phyloP scores from a whole-genome alignment of 495 filamentous ascomycete species.

The Penicillium robsamsonii region DNA sequence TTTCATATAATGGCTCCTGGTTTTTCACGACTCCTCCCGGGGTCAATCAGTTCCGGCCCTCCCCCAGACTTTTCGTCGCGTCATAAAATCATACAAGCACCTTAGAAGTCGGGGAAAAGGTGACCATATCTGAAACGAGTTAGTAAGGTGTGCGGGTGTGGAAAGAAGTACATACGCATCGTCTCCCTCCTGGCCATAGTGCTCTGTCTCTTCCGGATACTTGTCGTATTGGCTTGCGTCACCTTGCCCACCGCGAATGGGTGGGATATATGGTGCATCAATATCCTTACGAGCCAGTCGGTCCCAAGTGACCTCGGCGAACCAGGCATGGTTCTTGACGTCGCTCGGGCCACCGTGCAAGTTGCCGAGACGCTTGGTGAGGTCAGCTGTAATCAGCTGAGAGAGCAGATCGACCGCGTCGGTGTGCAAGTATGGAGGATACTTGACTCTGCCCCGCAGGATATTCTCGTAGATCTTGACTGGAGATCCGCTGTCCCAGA shows the following conservation, averaged over 20 bases:
- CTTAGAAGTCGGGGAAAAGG: constrained; percentile 71
- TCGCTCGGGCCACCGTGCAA: constrained; percentile 88
- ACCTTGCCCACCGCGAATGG: constrained; percentile 85
- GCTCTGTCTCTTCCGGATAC: constrained; percentile 94
- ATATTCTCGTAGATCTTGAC: constrained; percentile 99
- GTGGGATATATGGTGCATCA: constrained; percentile 97
- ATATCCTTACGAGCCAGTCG: constrained; percentile 91
- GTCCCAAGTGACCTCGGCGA: constrained; percentile 97
- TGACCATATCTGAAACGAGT: constrained; percentile 57
- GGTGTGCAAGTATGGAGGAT: constrained; percentile 89
- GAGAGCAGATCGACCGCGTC: constrained; percentile 91
- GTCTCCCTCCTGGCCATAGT: constrained; percentile 72
- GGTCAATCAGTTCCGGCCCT: constrained; percentile 14
- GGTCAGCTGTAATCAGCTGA: constrained; percentile 87
- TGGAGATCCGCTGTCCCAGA: constrained; percentile 95
- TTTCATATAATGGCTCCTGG: constrained; percentile 22
- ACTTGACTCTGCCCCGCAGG: constrained; percentile 87
- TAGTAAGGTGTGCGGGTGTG: not conserved
- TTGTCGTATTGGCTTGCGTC: constrained; percentile 98
- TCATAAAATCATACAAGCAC: constrained; percentile 40
- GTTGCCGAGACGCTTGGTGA: constrained; percentile 94
- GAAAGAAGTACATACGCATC: constrained; percentile 68
- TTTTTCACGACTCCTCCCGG: constrained; percentile 23
- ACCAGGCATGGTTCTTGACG: constrained; percentile 95
- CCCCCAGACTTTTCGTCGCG: constrained; percentile 34